Evolutionary conservation across 1,139 yeast species (phyloP).

Genomic region (Magnusiomyces fungicola): DNA sequence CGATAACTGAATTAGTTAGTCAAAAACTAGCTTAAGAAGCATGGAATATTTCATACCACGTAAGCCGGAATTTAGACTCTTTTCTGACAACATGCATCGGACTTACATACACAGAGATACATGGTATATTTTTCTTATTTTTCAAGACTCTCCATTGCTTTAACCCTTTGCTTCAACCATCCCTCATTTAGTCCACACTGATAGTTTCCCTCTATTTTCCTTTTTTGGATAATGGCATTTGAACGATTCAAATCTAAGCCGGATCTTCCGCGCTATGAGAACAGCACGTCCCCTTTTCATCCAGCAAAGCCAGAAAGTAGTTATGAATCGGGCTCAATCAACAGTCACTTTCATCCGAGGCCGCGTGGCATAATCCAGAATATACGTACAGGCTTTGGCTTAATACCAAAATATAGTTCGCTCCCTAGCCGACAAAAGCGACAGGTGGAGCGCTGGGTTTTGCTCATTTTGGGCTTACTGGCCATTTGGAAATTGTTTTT

Average conservation of each 20-base stretch:
- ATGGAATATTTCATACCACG: too few species aligned
- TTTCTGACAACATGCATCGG: too few species aligned
- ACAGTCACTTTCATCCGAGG: constrained; percentile 1
- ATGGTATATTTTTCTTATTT: too few species aligned
- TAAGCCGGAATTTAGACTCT: too few species aligned
- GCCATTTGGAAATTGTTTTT: constrained; percentile 3
- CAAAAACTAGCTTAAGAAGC: neutral
- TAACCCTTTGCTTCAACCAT: neutral
- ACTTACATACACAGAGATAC: too few species aligned
- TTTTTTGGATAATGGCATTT: constrained; percentile 1
- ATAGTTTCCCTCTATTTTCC: too few species aligned
- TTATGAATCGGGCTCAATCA: too few species aligned
- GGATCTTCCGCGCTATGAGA: constrained; percentile 3
- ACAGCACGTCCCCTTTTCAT: too few species aligned
- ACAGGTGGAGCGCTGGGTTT: neutral
- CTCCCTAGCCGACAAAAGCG: neutral
- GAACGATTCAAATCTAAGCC: constrained; percentile 5
- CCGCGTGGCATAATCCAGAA: neutral
- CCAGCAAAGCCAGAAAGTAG: too few species aligned
- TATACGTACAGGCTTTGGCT: neutral
- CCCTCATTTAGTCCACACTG: too few species aligned
- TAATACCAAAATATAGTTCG: neutral
- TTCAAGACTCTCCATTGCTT: too few species aligned
- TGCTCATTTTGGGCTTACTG: neutral
- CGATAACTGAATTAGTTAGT: too few species aligned